Evolutionary conservation across 2,329 filamentous ascomycete species (phyloP).

Genomic region (Zopfia rhizophila): DNA sequence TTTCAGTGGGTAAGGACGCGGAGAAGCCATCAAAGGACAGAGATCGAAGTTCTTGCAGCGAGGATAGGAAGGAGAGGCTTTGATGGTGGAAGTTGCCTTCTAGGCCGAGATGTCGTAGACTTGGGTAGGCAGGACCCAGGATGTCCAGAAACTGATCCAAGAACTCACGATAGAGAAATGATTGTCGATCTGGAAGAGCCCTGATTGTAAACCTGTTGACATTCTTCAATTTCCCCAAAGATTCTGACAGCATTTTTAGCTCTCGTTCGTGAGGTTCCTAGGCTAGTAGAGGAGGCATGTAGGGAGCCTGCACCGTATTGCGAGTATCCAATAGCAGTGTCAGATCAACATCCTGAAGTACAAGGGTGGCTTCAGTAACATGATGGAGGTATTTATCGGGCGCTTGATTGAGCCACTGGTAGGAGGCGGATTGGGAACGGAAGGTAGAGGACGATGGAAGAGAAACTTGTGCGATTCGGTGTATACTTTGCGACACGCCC

Average conservation of each 20-base stretch:
- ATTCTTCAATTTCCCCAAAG: slow-evolving; percentile 29
- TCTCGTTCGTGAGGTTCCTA: slow-evolving; percentile 41
- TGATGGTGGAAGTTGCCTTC: slow-evolving; percentile 40
- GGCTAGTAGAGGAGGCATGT: slow-evolving; percentile 23
- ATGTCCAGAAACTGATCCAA: slow-evolving; percentile 27
- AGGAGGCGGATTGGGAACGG: slow-evolving; percentile 30
- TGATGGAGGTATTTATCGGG: slow-evolving; percentile 27
- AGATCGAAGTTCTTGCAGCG: slow-evolving; percentile 25
- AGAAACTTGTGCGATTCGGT: slow-evolving; percentile 40
- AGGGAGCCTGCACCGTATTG: background rate
- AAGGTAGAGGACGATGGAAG: slow-evolving; percentile 41
- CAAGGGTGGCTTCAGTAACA: slow-evolving; percentile 30
- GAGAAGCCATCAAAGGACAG: slow-evolving; percentile 43
- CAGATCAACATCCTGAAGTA: slow-evolving; percentile 43
- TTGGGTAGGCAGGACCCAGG: slow-evolving; percentile 26
- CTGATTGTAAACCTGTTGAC: slow-evolving; percentile 34
- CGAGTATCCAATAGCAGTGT: slow-evolving; percentile 26
- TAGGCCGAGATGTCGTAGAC: slow-evolving; percentile 29
- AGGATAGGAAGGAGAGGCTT: slow-evolving; percentile 28
- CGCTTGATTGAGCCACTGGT: slow-evolving; percentile 33
- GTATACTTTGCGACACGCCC: slow-evolving; percentile 38
- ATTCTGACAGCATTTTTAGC: slow-evolving; percentile 22
- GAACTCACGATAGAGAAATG: slow-evolving; percentile 39
- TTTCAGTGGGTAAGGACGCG: slow-evolving; percentile 26
- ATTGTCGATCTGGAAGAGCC: slow-evolving; percentile 27